phyloP scores from a whole-genome alignment of 495 filamentous ascomycete species.

The Oidiodendron maius region DNA sequence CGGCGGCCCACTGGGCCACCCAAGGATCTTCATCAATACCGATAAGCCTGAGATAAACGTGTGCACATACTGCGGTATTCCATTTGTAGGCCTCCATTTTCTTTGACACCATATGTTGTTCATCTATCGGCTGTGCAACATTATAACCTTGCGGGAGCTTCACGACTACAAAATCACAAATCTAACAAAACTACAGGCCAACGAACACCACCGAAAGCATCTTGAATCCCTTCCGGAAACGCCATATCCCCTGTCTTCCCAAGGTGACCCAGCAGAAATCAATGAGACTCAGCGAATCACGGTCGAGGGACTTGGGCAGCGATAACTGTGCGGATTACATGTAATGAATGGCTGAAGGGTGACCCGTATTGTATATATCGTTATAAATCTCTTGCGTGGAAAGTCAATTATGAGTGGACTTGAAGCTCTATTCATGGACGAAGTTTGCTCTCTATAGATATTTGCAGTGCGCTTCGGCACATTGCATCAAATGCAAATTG shows the following conservation, averaged over 20 bases:
- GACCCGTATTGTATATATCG: slow-evolving; percentile 16
- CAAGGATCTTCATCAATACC: slow-evolving; percentile 91
- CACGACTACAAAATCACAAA: too few relatives aligned
- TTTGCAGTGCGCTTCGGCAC: too few relatives aligned
- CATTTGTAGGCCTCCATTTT: slow-evolving; percentile 63
- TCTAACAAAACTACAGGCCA: slow-evolving; percentile 49
- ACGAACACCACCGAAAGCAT: slow-evolving; percentile 77
- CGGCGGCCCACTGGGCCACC: slow-evolving; percentile 87
- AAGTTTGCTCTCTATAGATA: too few relatives aligned
- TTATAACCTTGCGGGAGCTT: too few relatives aligned
- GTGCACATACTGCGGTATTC: slow-evolving; percentile 92
- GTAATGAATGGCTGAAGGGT: neutral
- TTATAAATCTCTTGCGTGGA: too few relatives aligned
- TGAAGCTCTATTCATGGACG: too few relatives aligned
- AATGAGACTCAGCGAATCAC: slow-evolving; percentile 49
- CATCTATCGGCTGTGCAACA: too few relatives aligned
- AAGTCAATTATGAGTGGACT: too few relatives aligned
- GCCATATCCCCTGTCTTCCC: slow-evolving; percentile 63
- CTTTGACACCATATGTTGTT: neutral
- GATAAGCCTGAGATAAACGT: slow-evolving; percentile 90
- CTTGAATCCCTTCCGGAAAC: slow-evolving; percentile 74
- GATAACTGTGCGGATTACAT: slow-evolving; percentile 28
- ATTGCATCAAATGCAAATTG: too few relatives aligned
- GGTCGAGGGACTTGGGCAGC: slow-evolving; percentile 44
- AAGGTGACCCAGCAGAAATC: slow-evolving; percentile 43